Conservation (phyloP, 1,139 yeast genomes). For the Sugiyamaella neomexicana region DNA sequence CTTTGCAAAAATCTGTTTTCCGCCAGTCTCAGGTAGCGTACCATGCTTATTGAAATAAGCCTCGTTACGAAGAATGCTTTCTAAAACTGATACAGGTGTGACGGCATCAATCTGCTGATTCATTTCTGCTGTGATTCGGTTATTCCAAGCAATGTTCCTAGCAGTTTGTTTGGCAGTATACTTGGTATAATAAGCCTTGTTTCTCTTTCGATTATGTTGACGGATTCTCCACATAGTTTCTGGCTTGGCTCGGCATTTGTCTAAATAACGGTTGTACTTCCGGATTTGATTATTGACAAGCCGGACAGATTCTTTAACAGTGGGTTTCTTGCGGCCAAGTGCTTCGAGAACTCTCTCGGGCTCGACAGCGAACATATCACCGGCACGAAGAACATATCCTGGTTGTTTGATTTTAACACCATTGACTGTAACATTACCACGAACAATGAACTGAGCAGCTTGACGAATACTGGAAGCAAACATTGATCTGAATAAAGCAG, state of each 20-base stretch:
- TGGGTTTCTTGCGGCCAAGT: constrained; percentile 80
- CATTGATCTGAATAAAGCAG: constrained; percentile 86
- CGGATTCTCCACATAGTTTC: constrained; percentile 57
- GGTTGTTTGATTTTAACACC: constrained; percentile 78
- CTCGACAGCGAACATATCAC: constrained; percentile 81
- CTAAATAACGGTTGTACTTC: constrained; percentile 73
- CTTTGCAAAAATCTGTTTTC: constrained; percentile 28
- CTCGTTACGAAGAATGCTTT: constrained; percentile 41
- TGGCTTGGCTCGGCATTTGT: constrained; percentile 58
- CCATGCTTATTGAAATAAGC: constrained; percentile 38
- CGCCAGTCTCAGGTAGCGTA: constrained; percentile 30
- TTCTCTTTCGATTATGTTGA: constrained; percentile 42
- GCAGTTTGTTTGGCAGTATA: constrained; percentile 23
- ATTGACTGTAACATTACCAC: constrained; percentile 83
- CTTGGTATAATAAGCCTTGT: constrained; percentile 35
- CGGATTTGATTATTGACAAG: constrained; percentile 70
- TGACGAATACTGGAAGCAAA: constrained; percentile 94
- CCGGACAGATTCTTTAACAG: constrained; percentile 62
- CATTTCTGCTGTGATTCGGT: constrained; percentile 40
- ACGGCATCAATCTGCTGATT: constrained; percentile 33
- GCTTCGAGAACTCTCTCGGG: constrained; percentile 88
- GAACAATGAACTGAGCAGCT: constrained; percentile 83
- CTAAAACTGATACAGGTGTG: constrained; percentile 46
- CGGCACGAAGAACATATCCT: constrained; percentile 72
- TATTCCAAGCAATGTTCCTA: constrained; percentile 35